Evolutionary conservation across 805 yeast genomes (phyloP), one percentile per base, ranked within the genome.

Genomic region (Lachancea cidri): DNA sequence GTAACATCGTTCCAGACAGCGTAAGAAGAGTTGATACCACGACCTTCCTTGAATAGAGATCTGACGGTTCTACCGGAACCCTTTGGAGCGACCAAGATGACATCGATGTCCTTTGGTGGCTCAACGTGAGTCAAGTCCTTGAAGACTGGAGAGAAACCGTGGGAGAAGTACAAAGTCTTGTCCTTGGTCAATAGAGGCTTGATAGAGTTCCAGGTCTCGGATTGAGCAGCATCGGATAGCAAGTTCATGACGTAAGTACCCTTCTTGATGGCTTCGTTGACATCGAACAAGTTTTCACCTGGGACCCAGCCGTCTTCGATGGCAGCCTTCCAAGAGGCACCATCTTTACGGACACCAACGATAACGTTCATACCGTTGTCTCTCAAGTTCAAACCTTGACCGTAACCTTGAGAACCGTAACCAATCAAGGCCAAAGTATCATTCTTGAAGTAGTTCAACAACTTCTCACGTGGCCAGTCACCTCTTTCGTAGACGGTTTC

Each of bases 21-120:
- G 75, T 86, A 93, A 44, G 98, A 91, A 41, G 98, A 93, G 91
- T 93, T 93, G 71, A 93, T 93, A 80, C 98, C 98, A 76, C 98
- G 89, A 70, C 98, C 98, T 78, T 93, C 98, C 79, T 93, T 91
- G 93, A 93, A 93, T 65, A 93, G 77, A 51, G 98, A 83, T 81
- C 98, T 86, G 59, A 93, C 98, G 60, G 98, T 93, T 79, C 98
- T 88, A 76, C 98, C 98, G 52, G 98, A 91, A 70, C 98, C 98
- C 85, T 93, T 93, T 76, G 98, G 98, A 71, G 98, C 98, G 65
- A 91, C 98, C 66, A 93, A 79, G 74, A 93, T 93, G 57, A 89
- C 97, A 66, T 93, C 98, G 55, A 93, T 79, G 74, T 91, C 85
- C 56, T 74, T 72, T 75, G 98, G 98, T 63, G 96, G 83, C 62